These are phyloP conservation scores for Cetraspora pellucida DNA, from an alignment of 192 early-diverging fungal genomes.

Conservation along the genomic window DNA sequence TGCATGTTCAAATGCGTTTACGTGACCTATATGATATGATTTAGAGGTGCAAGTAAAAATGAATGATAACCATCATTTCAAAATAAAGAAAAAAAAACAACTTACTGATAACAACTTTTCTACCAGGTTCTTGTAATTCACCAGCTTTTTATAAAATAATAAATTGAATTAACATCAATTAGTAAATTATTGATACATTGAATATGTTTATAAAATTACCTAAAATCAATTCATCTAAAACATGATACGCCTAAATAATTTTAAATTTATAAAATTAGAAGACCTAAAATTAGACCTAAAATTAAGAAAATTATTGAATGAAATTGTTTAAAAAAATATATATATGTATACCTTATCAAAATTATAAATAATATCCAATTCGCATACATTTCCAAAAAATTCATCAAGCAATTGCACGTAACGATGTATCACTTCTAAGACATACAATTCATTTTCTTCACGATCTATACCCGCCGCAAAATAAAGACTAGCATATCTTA, in stretches of 20 bases:
- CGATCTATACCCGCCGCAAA: constrained; percentile 54
- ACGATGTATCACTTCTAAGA: constrained; percentile 53
- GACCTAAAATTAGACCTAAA: no score
- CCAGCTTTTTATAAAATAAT: constrained; percentile 5
- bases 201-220: constrained; percentile 19
- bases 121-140: constrained; percentile 21
- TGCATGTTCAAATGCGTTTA: background rate
- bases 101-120: constrained; percentile 18
- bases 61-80: background rate
- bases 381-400: constrained; percentile 61
- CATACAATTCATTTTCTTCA: constrained; percentile 56
- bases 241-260: constrained; percentile 40
- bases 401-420: constrained; percentile 58
- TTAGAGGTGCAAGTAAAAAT: background rate
- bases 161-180: background rate
- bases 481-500: constrained; percentile 55
- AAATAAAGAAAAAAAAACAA: background rate
- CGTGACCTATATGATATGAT: background rate
- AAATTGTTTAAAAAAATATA: no score
- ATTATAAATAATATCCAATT: constrained; percentile 59
- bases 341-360: constrained; percentile 49
- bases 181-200: background rate
- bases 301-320: no score
- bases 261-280: no score
- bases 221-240: constrained; percentile 49